Conservation (phyloP, 352 stramenopile genomes). For the Phytophthora pinifolia region DNA sequence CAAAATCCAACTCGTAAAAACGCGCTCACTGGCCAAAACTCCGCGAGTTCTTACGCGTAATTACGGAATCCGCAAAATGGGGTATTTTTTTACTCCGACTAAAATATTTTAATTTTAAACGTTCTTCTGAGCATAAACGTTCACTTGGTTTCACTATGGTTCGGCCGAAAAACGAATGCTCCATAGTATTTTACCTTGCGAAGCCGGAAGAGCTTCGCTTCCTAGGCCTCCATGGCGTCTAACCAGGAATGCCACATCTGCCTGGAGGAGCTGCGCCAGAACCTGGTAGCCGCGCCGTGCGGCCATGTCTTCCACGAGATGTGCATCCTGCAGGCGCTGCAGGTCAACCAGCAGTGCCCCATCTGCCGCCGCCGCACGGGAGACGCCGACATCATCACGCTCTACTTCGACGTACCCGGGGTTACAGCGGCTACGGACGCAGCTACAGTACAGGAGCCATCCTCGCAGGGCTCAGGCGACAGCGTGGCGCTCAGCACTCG, state of each 20-base stretch:
- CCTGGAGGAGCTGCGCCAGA: conserved; percentile 66
- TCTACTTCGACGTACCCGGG: conserved; percentile 66
- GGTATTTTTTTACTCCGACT: too few species aligned
- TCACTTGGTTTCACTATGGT: too few species aligned
- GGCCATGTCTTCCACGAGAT: conserved; percentile 74
- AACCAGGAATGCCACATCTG: conserved; percentile 84
- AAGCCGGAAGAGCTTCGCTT: background rate
- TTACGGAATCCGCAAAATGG: too few species aligned
- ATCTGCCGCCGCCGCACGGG: conserved; percentile 58
- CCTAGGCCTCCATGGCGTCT: conserved; percentile 7
- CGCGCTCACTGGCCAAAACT: too few species aligned
- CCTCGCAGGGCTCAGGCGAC: conserved; percentile 19
- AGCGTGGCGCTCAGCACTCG: conserved; percentile 48
- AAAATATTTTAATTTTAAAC: too few species aligned
- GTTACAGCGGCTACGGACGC: background rate
- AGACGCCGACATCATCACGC: conserved; percentile 49
- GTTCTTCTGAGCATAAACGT: too few species aligned
- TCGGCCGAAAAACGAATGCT: too few species aligned
- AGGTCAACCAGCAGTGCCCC: conserved; percentile 71
- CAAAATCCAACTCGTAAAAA: conserved; percentile 1
- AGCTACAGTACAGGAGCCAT: background rate
- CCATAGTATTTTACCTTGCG: background rate
- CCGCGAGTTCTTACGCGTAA: conserved; percentile 6
- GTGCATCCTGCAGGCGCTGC: conserved; percentile 74
- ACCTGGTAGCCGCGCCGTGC: conserved; percentile 61